Percentiles rank a stretch among this genome's conserved stretches.
phyloP scores from a whole-genome alignment of 1,139 yeast genomes.

The Suzukiozyma palmioleophila region DNA sequence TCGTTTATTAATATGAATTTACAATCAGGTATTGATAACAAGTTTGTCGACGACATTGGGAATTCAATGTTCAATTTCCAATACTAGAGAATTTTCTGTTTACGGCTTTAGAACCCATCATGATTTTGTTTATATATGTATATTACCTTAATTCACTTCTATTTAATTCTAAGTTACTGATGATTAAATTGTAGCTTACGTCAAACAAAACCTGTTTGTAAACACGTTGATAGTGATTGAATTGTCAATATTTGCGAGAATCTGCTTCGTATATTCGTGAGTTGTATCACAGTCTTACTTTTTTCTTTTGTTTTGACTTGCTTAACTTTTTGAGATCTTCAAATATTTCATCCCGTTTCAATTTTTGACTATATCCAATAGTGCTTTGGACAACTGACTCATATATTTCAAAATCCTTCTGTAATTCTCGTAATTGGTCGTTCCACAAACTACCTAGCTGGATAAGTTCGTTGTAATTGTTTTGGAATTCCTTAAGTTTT shows the following conservation, averaged over 20 bases:
- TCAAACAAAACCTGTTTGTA: neutral
- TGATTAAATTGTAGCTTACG: conserved; percentile 1
- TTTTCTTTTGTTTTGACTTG: conserved; percentile 17
- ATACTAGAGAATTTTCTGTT: conserved; percentile 5
- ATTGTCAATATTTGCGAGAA: neutral
- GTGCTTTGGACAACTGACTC: conserved; percentile 69
- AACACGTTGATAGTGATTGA: neutral
- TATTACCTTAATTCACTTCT: neutral
- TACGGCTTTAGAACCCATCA: neutral
- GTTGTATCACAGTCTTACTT: conserved; percentile 2
- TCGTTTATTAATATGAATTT: conserved; percentile 44
- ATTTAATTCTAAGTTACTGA: neutral
- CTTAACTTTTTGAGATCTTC: conserved; percentile 28
- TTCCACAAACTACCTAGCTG: conserved; percentile 47
- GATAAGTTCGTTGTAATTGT: conserved; percentile 27
- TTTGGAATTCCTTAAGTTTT: conserved; percentile 26
- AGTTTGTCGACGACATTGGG: conserved; percentile 30
- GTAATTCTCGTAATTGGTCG: conserved; percentile 35
- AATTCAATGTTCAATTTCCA: conserved; percentile 28
- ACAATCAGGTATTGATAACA: conserved; percentile 35
- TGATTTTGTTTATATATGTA: too few relatives aligned
- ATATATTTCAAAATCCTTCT: conserved; percentile 56
- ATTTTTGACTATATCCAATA: conserved; percentile 64
- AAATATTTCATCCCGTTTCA: conserved; percentile 46
- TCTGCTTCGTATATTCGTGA: too few relatives aligned